Base-by-base conservation (phyloP, 768 basidiomycete genomes). In the Leucocoprinus birnbaumii region DNA sequence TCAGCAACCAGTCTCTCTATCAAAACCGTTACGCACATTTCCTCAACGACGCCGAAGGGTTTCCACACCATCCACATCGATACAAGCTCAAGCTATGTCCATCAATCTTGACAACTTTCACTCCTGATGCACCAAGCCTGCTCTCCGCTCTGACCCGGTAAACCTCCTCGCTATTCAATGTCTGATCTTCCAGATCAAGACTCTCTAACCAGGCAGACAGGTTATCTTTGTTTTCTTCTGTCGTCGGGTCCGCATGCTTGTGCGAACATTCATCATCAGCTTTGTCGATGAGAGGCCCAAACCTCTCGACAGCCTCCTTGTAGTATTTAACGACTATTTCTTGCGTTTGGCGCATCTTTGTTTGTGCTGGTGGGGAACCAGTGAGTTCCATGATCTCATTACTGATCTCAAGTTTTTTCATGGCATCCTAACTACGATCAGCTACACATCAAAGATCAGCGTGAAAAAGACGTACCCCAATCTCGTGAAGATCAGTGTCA, bases 61-160 rank as follows among this genome's bases (percentile, higher is more conserved):
- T 86, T 5, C 78, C 73, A 57, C 86, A 87, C 75, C 78, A 83
- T 22, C 84, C 83, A 61, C 86, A 88, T 22, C 75, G 68, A 66
- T 83, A 86, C 40, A 88, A 66, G 35, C 66, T 73, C 7, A 84
- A 78, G 7, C 19, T 45, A 5, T 35, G 27, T 13, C 43, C 43
- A 22, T 37, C 43, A 8, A 53, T 9, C 10, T 10, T 43, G 25
- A 25, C 37, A 25, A 47, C n/a, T 6, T 31, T 47, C 25, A 41
- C 50, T 25, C 25, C 27, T 31, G 42, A 42, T 11, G 16, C n/a
- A n/a, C 38, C 50, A 16, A 27, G 2, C 25, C 37, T n/a, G 16
- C 21, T 45, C 11, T 45, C 31, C 27, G 44, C 51, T 18, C 42
- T 43, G 4, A 45, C 19, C 18, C 27, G 43, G 16, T 31, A 35